Base-by-base conservation (phyloP, 73 alveolate species). In the Paramecium caudatum region DNA sequence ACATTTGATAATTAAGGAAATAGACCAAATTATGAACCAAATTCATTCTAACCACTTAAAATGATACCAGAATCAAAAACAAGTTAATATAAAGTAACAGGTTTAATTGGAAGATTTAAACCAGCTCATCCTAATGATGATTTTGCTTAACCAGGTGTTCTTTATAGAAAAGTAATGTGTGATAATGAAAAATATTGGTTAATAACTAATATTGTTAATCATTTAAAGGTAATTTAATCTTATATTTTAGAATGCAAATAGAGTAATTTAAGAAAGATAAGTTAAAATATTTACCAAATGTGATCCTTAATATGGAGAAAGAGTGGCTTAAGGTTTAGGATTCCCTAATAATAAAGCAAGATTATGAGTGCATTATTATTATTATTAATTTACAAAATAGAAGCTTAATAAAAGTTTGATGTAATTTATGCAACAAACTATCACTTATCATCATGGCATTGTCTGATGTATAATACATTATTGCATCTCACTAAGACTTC, bases 11-110 rank as follows among this genome's bases (percentile, higher is more conserved):
- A 96, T 91, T 61, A 70, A 25, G 98, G 98, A 78, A 82, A 91
- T 61, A 92, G 90, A 21, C 91, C 94, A 25, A 91, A 93, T 91
- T 96, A 96, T 88, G 99, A 96, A 93, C 99, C 99, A 21, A 96
- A 94, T 91, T 74, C 91, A 47, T 78, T 70, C 91, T 82, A 90
- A 47, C 47, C 61, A 23, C 39, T 68, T 17, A 74, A 47, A 48
- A 87, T 70, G 65, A 80, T 78, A 25, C 91, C 91, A 43, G 96
- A 81, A 50, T 12, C 82, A 13, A 81, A 92, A 78, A 92, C 94
- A 16, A 61, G 93, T 8, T 25, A 90, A 46, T 48, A 69, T 30
- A 82, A 91, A 46, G 95, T 90, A 16, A 46, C 91, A 8, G 93
- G 90, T 65, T 90, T 78, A 43, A 65, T 61, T 0, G 90, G 94